Conservation (phyloP, 176 grass and related monocot species). For the Oryza longistaminata region DNA sequence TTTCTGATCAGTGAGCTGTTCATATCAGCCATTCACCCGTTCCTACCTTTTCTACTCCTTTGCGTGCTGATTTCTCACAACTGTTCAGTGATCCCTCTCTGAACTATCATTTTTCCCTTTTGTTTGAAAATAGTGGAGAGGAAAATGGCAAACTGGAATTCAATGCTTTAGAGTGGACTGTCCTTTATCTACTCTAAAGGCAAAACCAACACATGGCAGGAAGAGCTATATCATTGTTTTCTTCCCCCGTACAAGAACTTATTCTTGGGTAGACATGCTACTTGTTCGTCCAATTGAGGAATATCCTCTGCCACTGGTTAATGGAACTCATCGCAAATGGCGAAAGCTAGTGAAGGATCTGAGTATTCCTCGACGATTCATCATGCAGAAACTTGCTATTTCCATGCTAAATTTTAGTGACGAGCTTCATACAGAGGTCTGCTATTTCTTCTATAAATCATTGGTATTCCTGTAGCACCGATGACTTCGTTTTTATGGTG, state of each 20-base stretch:
- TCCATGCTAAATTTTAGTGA: constrained; percentile 83
- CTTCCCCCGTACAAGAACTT: constrained; percentile 85
- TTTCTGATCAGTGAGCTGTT: constrained; percentile 8
- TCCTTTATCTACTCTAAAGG: constrained; percentile 75
- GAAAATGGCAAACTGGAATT: constrained; percentile 98
- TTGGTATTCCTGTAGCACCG: background rate
- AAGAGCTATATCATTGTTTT: constrained; percentile 90
- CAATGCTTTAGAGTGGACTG: constrained; percentile 77
- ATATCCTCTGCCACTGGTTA: constrained; percentile 67
- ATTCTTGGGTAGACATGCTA: constrained; percentile 92
- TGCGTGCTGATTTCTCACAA: background rate
- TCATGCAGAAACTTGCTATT: constrained; percentile 87
- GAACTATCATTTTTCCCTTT: constrained; percentile 21
- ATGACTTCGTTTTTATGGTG: constrained; percentile 34
- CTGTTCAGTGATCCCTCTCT: constrained; percentile 13
- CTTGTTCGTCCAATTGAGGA: constrained; percentile 77
- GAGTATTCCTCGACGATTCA: constrained; percentile 60
- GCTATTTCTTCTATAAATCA: constrained; percentile 14
- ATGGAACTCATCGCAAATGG: constrained; percentile 90
- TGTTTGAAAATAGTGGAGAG: constrained; percentile 84
- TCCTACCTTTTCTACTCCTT: constrained; percentile 3
- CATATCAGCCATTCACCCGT: background rate
- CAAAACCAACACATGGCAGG: constrained; percentile 86
- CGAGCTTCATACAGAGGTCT: constrained; percentile 77
- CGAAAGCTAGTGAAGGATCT: constrained; percentile 86